These are phyloP conservation scores for Alternaria hordeiaustralica DNA, from an alignment of 2,329 filamentous ascomycete genomes.

Conservation along the genomic window DNA sequence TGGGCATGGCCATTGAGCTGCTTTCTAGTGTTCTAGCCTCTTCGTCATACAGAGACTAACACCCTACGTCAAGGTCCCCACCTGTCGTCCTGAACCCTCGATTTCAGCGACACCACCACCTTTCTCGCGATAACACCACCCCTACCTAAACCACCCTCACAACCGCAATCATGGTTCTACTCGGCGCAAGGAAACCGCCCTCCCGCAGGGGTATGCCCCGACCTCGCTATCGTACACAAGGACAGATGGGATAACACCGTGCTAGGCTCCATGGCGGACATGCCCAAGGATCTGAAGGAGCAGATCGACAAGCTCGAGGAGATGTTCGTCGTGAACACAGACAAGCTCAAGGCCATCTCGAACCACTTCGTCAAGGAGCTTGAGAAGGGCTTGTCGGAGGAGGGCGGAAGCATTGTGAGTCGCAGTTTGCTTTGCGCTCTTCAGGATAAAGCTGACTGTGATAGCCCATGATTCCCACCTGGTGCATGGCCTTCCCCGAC, in stretches of 20 bases:
- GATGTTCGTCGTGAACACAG: slow-evolving; percentile 76
- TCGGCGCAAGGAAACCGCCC: slow-evolving; percentile 68
- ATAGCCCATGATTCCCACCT: slow-evolving; percentile 97
- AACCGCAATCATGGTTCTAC: slow-evolving; percentile 66
- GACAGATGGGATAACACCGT: slow-evolving; percentile 28
- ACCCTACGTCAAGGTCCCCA: slow-evolving; percentile 8
- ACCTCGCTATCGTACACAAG: slow-evolving; percentile 2
- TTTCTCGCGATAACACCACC: slow-evolving; percentile 3
- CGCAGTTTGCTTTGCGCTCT: slow-evolving; percentile 70
- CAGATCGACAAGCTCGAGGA: slow-evolving; percentile 87
- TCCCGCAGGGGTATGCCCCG: slow-evolving; percentile 74
- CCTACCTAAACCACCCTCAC: slow-evolving; percentile 3
- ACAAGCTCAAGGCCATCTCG: slow-evolving; percentile 88
- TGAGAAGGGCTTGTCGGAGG: slow-evolving; percentile 81
- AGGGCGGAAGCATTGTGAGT: slow-evolving; percentile 91
- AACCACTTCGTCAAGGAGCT: slow-evolving; percentile 89
- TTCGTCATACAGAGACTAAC: slow-evolving; percentile 8
- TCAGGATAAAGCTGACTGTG: slow-evolving; percentile 69
- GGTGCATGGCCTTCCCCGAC: slow-evolving; percentile 91
- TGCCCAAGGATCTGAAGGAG: slow-evolving; percentile 80
- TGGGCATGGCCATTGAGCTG: slow-evolving; percentile 13
- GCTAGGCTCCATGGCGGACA: slow-evolving; percentile 85
- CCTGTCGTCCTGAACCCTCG: slow-evolving; percentile 5
- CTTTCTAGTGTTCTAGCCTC: neutral
- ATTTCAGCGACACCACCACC: neutral